Conservation (phyloP, 345 rosid genomes). For the Melaleuca alternifolia region DNA sequence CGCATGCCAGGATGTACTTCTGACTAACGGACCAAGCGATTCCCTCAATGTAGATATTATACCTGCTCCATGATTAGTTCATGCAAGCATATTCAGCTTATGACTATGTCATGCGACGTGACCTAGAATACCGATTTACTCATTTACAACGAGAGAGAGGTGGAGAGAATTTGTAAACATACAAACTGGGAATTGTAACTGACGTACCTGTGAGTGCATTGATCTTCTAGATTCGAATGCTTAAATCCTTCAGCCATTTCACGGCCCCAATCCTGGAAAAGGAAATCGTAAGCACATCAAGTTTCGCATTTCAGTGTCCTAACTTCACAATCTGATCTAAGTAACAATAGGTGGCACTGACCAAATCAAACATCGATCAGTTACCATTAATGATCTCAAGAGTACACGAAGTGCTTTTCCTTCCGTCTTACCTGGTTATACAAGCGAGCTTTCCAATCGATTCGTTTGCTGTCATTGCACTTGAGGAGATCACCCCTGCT, state of each 20-base stretch:
- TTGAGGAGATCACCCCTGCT: conserved; percentile 28
- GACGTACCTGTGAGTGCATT: conserved; percentile 43
- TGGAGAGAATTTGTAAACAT: neutral
- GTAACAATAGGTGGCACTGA: neutral
- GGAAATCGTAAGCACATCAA: neutral
- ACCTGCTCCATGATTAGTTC: conserved; percentile 18
- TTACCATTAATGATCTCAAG: neutral
- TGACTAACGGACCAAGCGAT: conserved; percentile 39
- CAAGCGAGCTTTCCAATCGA: conserved; percentile 27
- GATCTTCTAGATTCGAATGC: conserved; percentile 34
- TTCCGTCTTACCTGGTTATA: conserved; percentile 19
- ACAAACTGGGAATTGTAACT: neutral
- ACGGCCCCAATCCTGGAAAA: neutral
- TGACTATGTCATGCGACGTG: no score
- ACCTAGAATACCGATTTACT: neutral
- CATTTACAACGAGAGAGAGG: no score
- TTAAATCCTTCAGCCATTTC: conserved; percentile 12
- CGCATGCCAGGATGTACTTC: conserved; percentile 36
- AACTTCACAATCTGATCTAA: neutral
- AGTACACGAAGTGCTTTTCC: neutral
- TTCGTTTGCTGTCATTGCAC: conserved; percentile 30
- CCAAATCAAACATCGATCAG: neutral
- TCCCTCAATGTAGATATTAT: conserved; percentile 41
- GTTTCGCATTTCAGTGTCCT: neutral
- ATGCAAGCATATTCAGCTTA: no score